Base-by-base conservation (phyloP, 352 stramenopile species). In the Pythium oligandrum region DNA sequence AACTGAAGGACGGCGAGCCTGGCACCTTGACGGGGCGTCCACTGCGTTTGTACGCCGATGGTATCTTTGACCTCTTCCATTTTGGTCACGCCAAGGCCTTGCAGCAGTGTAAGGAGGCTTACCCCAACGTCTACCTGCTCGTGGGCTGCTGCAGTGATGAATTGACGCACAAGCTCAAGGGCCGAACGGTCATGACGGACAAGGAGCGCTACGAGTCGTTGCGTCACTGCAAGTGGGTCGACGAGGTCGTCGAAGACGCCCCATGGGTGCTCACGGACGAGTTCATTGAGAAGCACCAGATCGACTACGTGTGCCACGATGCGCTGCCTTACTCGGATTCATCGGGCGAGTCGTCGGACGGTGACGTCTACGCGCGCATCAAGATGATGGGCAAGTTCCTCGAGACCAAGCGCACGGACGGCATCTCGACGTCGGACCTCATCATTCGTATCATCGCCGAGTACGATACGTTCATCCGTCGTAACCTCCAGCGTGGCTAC, bases 401-500 rank as follows among this genome's bases (percentile, higher is more conserved):
- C 31, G 83, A 92, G 55, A 93, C 86, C 8, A 69, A 83, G 44
- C 80, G 84, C 48, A 95, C 86, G 33, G 85, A 95, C 44, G 85
- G 87, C 36, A 95, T 96, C 40, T 95, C 85, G 12, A 95, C 86
- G 36, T 95, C 79, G 32, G 86, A 96, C 47, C 69, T 96, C 34
- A 96, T 96, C 61, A 94, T 90, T 43, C 81, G 86, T 32, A 93
- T 95, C 68, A 91, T 96, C 48, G 74, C 82, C 35, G 82, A 96
- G 74, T 96, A 96, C 66, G 88, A 96, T 64, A 95, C 86, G 61
- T 96, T 95, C 64, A 95, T 97, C 58, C 75, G 84, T 35, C 81
- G 88, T 44, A 96, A 97, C 59, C 61, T 97, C 50, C 67, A 90
- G 60, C 83, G 86, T 39, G 88, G 86, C 1, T 95, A 96, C 71